Evolutionary conservation across 2,329 filamentous ascomycete species (phyloP), one percentile per base, ranked within the genome.

Genomic region (Colletotrichum incanum): DNA sequence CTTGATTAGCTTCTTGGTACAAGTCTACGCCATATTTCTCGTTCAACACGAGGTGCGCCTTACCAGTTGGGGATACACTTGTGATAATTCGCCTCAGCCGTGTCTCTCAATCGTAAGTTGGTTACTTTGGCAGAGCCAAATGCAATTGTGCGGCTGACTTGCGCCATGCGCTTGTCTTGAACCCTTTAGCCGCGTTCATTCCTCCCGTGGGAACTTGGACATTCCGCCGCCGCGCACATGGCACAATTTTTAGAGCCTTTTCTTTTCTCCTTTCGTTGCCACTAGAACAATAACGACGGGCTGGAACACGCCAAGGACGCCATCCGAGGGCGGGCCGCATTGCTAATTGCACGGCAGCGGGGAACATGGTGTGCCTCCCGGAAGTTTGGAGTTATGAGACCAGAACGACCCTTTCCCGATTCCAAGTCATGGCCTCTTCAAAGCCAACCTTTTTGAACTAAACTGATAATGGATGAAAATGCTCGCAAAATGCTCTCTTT

Each of bases 91-190:
- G 16, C 16, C 5, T 18, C 12, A n/a, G 45, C 7, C 45, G 7
- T 49, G 45, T 23, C 45, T 49, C 45, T 49, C 20, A 49, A 49
- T 49, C 45, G n/a, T 49, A 23, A n/a, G 45, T n/a, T 49, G 45
- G 20, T 9, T n/a, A 49, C 45, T 23, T 23, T 23, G 45, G n/a
- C 20, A 23, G 20, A 9, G 20, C 9, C 18, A 49, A 49, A 23
- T 49, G 7, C 45, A 23, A 23, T 47, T 47, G 20, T n/a, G 43
- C 18, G 43, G 18, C 43, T 47, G 43, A 47, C 43, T 47, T 47
- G 43, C 20, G 20, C 20, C 18, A n/a, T 20, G 43, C 43, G 43
- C 5, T n/a, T 47, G 43, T 47, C 43, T 47, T 20, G 18, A 2
- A n/a, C 18, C 43, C 43, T 16, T 7, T 20, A 16, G 43, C 43